Evolutionary conservation across 495 filamentous ascomycete genomes (phyloP).

Genomic region (Penicillium roqueforti): DNA sequence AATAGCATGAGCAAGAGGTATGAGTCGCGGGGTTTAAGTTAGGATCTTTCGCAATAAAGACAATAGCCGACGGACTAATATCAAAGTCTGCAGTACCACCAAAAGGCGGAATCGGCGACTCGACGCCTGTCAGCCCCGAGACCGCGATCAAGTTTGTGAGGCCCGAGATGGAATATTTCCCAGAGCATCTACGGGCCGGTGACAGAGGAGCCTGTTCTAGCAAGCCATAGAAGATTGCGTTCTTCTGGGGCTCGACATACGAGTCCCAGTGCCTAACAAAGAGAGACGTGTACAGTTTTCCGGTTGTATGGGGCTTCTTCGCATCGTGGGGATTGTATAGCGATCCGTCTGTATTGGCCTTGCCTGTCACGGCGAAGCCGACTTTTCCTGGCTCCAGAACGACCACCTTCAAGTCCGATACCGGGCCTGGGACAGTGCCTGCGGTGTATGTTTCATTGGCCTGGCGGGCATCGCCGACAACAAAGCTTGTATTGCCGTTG

Average conservation of each 20-base stretch:
- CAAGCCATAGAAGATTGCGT: slow-evolving; percentile 67
- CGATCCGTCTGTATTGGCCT: slow-evolving; percentile 52
- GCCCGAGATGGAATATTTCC: slow-evolving; percentile 44
- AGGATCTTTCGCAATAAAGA: slow-evolving; percentile 85
- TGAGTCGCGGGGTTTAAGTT: slow-evolving; percentile 69
- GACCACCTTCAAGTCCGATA: slow-evolving; percentile 72
- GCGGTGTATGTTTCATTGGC: slow-evolving; percentile 56
- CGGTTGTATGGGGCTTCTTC: slow-evolving; percentile 49
- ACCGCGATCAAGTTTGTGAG: slow-evolving; percentile 48
- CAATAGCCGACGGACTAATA: slow-evolving; percentile 53
- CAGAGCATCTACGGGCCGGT: slow-evolving; percentile 33
- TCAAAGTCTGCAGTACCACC: slow-evolving; percentile 58
- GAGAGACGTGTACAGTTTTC: slow-evolving; percentile 50
- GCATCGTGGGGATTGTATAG: slow-evolving; percentile 54
- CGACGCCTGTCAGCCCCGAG: slow-evolving; percentile 40
- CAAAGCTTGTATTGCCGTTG: slow-evolving; percentile 62
- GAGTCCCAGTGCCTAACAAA: slow-evolving; percentile 64
- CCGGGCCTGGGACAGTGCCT: slow-evolving; percentile 58
- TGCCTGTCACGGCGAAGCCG: slow-evolving; percentile 65
- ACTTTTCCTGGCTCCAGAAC: slow-evolving; percentile 56
- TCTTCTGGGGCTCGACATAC: slow-evolving; percentile 58
- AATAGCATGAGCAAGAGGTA: slow-evolving; percentile 65
- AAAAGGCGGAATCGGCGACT: slow-evolving; percentile 56
- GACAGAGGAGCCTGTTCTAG: slow-evolving; percentile 48
- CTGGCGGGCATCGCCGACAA: slow-evolving; percentile 54